phyloP scores from a whole-genome alignment of 2,329 filamentous ascomycete species.

The Ophiostoma novo-ulmi region DNA sequence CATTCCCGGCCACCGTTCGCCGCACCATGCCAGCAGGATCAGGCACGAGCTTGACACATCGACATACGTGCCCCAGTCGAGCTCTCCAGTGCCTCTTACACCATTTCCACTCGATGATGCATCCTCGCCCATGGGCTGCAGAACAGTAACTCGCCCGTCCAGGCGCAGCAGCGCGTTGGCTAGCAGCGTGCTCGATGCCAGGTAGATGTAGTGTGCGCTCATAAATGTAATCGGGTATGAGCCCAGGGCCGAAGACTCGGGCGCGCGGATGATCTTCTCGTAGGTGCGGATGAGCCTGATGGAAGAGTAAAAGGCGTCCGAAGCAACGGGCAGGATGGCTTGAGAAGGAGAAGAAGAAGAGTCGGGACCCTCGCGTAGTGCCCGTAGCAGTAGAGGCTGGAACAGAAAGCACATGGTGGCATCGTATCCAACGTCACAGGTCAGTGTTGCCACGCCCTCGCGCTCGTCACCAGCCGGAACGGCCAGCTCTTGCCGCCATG shows the following conservation, averaged over 20 bases:
- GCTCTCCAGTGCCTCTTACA: neutral
- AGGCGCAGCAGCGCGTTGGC: slow-evolving; percentile 33
- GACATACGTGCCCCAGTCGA: slow-evolving; percentile 26
- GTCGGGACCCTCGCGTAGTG: slow-evolving; percentile 16
- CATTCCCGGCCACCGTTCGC: slow-evolving; percentile 27
- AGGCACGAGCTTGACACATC: slow-evolving; percentile 24
- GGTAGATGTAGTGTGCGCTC: slow-evolving; percentile 34
- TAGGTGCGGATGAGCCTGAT: slow-evolving; percentile 32
- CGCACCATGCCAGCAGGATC: slow-evolving; percentile 26
- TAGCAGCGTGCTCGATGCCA: slow-evolving; percentile 33
- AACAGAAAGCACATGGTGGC: slow-evolving; percentile 34
- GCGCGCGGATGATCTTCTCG: slow-evolving; percentile 32
- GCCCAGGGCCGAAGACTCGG: slow-evolving; percentile 31
- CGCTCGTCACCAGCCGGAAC: slow-evolving; percentile 22
- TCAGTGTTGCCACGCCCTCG: slow-evolving; percentile 31
- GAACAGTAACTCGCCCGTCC: slow-evolving; percentile 29
- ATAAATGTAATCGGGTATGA: slow-evolving; percentile 34
- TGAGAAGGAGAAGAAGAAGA: neutral
- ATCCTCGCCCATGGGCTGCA: slow-evolving; percentile 27
- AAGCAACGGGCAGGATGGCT: slow-evolving; percentile 26
- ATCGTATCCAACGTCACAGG: slow-evolving; percentile 34
- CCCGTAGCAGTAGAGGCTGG: slow-evolving; percentile 31
- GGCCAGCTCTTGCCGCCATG: slow-evolving; percentile 25
- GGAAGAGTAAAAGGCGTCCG: slow-evolving; percentile 33
- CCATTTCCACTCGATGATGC: neutral